phyloP scores from a whole-genome alignment of 1,284 basidiomycete species.

The Uromyces viciae-fabae region DNA sequence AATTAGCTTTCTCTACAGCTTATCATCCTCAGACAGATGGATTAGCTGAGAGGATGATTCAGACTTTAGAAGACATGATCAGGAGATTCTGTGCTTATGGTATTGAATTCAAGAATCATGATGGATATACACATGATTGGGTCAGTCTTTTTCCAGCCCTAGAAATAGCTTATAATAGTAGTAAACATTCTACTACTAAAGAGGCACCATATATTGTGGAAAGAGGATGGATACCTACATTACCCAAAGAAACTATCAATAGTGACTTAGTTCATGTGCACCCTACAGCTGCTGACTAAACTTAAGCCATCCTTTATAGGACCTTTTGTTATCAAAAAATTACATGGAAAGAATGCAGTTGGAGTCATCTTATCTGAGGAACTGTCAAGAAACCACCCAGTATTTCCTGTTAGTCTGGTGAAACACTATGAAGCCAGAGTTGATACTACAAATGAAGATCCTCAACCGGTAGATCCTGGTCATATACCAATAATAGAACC shows the following conservation, averaged over 20 bases:
- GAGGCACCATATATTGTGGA: background rate
- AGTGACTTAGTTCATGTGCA: background rate
- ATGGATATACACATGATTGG: background rate
- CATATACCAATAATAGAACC: background rate
- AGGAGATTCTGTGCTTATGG: background rate
- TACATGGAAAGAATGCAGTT: background rate
- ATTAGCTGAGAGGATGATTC: slow-evolving; percentile 49
- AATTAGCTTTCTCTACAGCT: background rate
- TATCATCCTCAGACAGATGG: slow-evolving; percentile 8
- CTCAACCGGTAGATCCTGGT: too few relatives aligned
- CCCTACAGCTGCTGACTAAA: background rate
- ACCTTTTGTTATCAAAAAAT: background rate
- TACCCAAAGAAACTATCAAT: background rate
- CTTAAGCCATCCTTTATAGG: background rate
- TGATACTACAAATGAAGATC: background rate
- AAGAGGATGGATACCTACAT: background rate
- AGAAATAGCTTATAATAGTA: background rate
- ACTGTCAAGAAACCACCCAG: background rate
- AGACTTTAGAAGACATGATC: background rate
- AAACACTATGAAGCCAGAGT: background rate
- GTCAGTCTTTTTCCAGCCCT: background rate
- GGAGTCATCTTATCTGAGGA: background rate
- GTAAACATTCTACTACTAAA: background rate
- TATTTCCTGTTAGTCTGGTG: background rate
- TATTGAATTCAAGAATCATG: background rate